These are phyloP conservation scores for Ceriops decandra DNA, from an alignment of 345 rosid genomes.

Conservation along the genomic window DNA sequence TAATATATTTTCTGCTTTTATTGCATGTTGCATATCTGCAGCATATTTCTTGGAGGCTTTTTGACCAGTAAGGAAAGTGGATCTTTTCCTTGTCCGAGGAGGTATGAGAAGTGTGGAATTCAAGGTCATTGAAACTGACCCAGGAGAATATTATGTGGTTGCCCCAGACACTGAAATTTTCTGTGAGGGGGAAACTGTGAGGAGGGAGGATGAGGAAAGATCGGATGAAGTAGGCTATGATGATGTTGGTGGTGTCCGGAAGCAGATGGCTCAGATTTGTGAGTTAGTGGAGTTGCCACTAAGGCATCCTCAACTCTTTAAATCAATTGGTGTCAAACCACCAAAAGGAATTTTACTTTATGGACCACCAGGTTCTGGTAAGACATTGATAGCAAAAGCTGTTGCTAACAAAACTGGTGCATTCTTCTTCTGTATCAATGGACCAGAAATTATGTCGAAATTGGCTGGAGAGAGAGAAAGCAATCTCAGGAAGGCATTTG, in stretches of 20 bases:
- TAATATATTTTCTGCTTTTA: neutral
- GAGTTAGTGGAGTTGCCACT: constrained; percentile 67
- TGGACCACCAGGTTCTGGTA: constrained; percentile 33
- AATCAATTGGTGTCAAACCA: constrained; percentile 67
- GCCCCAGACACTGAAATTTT: constrained; percentile 70
- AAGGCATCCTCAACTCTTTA: constrained; percentile 70
- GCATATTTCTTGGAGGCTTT: constrained; percentile 70
- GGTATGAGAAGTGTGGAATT: constrained; percentile 76
- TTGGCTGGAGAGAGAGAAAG: constrained; percentile 78
- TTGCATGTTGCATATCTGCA: constrained; percentile 15
- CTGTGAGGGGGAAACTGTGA: constrained; percentile 66
- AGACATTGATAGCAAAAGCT: constrained; percentile 63
- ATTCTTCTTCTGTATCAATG: constrained; percentile 67
- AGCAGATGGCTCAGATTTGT: constrained; percentile 72
- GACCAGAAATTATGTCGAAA: constrained; percentile 70
- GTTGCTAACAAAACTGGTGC: constrained; percentile 74
- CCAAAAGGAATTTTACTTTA: constrained; percentile 69
- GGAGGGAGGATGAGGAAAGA: constrained; percentile 69
- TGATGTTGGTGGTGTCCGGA: constrained; percentile 74
- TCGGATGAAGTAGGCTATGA: constrained; percentile 68
- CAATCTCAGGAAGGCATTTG: constrained; percentile 68
- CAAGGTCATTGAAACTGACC: constrained; percentile 54
- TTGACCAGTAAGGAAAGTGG: constrained; percentile 64
- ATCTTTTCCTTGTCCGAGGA: constrained; percentile 60
- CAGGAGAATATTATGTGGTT: constrained; percentile 63